These are phyloP conservation scores for Borovskyia barvae DNA, from an alignment of 208 protist genomes.

Conservation along the genomic window DNA sequence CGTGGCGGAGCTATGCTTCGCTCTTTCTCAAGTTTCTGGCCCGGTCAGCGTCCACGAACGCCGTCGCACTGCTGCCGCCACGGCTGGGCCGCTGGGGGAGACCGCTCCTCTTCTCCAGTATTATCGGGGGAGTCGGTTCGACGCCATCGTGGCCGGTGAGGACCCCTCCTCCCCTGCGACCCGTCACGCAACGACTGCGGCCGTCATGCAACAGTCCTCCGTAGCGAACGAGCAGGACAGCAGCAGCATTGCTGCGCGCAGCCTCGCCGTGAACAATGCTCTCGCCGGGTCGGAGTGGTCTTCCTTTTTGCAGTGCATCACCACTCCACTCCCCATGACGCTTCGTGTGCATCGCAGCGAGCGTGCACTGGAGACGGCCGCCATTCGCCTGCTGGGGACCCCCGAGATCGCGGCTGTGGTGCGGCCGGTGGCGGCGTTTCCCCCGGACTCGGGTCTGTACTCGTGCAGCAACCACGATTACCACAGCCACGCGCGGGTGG, in stretches of 20 bases:
- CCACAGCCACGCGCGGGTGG: conserved; percentile 54
- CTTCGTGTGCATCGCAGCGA: conserved; percentile 83
- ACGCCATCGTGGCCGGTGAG: conserved; percentile 40
- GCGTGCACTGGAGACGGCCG: conserved; percentile 32
- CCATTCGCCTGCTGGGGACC: conserved; percentile 35
- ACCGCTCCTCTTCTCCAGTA: conserved; percentile 65
- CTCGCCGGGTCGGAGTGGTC: conserved; percentile 68
- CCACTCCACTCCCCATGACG: conserved; percentile 83
- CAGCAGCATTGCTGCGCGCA: too few relatives aligned
- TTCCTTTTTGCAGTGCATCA: conserved; percentile 47
- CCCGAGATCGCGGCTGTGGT: conserved; percentile 31
- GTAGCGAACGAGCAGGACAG: too few relatives aligned
- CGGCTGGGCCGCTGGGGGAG: conserved; percentile 47
- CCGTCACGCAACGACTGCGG: conserved; percentile 8
- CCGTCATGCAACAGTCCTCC: too few relatives aligned
- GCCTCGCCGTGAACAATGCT: too few relatives aligned
- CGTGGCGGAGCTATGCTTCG: conserved; percentile 86
- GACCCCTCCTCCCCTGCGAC: conserved; percentile 30
- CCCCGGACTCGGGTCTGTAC: conserved; percentile 39
- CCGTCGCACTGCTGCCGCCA: conserved; percentile 39
- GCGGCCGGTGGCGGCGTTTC: conserved; percentile 32
- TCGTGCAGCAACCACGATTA: conserved; percentile 78
- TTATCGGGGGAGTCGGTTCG: conserved; percentile 73
- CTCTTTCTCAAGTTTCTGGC: conserved; percentile 54
- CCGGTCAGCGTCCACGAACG: conserved; percentile 71